These are phyloP conservation scores for Nicotiana knightiana DNA, from an alignment of 257 asterid genomes.

Conservation along the genomic window DNA sequence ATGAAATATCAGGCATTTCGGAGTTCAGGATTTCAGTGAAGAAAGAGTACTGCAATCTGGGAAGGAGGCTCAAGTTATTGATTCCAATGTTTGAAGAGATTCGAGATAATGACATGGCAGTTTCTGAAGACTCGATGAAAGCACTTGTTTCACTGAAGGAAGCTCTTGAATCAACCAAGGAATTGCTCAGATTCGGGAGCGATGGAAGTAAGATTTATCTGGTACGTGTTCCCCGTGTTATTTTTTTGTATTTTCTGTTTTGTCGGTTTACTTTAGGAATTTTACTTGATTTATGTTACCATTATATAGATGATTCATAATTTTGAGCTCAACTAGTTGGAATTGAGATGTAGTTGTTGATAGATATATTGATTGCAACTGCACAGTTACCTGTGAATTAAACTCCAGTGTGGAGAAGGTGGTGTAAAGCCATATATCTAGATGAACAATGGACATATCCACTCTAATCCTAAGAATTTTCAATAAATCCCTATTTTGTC, in stretches of 20 bases:
- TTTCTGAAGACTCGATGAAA: slow-evolving; percentile 42
- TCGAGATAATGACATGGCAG: slow-evolving; percentile 57
- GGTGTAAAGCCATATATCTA: not conserved
- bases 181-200: slow-evolving; percentile 79
- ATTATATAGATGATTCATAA: not conserved
- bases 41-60: slow-evolving; percentile 81
- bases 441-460: not conserved
- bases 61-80: slow-evolving; percentile 85
- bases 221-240: slow-evolving; percentile 28
- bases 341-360: not conserved
- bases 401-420: not conserved
- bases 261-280: not conserved
- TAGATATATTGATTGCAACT: not conserved
- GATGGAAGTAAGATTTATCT: slow-evolving; percentile 91
- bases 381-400: not conserved
- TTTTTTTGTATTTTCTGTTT: not conserved
- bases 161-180: slow-evolving; percentile 73
- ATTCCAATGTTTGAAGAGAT: slow-evolving; percentile 96
- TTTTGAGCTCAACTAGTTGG: not conserved
- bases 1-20: slow-evolving; percentile 64
- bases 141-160: slow-evolving; percentile 39
- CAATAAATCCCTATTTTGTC: not conserved
- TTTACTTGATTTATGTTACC: not conserved
- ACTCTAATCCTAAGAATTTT: not conserved
- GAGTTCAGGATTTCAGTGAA: slow-evolving; percentile 65